A percentile compares a stretch with the other conserved stretches of the same genome.
Evolutionary conservation across 2,329 filamentous ascomycete species (phyloP).

Genomic region (Diaporthe helianthi): DNA sequence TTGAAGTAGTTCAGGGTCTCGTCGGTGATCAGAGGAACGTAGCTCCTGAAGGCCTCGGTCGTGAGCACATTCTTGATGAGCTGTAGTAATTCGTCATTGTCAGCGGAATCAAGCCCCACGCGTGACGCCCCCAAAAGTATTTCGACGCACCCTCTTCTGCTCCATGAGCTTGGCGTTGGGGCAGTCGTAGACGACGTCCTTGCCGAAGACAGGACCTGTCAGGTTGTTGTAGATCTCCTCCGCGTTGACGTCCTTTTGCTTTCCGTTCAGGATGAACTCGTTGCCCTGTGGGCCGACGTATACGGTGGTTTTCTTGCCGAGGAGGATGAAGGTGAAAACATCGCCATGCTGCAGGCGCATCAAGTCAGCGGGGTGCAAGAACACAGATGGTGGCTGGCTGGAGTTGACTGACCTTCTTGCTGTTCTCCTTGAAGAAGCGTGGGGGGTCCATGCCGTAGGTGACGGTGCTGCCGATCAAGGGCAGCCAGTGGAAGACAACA

Average conservation of each 20-base stretch:
- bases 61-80: slow-evolving; percentile 77
- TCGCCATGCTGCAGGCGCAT: slow-evolving; percentile 53
- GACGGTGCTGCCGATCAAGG: slow-evolving; percentile 87
- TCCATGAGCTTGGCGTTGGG: slow-evolving; percentile 87
- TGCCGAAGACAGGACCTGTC: slow-evolving; percentile 70
- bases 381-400: neutral
- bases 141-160: slow-evolving; percentile 74
- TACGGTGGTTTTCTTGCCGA: slow-evolving; percentile 58
- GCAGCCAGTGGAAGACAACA: slow-evolving; percentile 81
- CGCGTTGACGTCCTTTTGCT: slow-evolving; percentile 58
- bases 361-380: slow-evolving; percentile 17
- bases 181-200: slow-evolving; percentile 83
- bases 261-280: slow-evolving; percentile 64
- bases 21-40: slow-evolving; percentile 74
- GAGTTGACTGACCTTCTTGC: slow-evolving; percentile 63
- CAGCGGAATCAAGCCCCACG: slow-evolving; percentile 30
- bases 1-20: slow-evolving; percentile 74
- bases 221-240: slow-evolving; percentile 61
- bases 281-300: slow-evolving; percentile 59
- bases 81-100: slow-evolving; percentile 42
- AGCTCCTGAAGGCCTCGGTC: slow-evolving; percentile 65
- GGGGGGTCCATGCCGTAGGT: slow-evolving; percentile 96
- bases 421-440: slow-evolving; percentile 79
- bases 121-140: neutral
- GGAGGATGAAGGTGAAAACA: slow-evolving; percentile 60